These are phyloP conservation scores for Bothriochloa decipiens DNA, from an alignment of 176 grass and related monocot species.

Conservation along the genomic window DNA sequence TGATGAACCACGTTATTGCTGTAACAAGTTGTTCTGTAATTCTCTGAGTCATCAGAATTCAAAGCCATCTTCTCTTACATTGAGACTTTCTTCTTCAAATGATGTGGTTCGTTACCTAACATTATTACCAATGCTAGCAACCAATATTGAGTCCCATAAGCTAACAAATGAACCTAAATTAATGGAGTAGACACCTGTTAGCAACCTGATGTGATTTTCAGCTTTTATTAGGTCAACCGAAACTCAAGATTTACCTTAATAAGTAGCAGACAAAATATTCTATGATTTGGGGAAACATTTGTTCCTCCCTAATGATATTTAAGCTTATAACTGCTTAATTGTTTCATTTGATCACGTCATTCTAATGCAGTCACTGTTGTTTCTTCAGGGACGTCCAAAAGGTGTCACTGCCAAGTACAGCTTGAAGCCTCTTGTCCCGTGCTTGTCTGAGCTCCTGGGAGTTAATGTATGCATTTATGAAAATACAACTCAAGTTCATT, in stretches of 20 bases:
- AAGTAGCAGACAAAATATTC: not conserved
- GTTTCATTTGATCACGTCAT: not conserved
- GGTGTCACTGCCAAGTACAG: constrained; percentile 70
- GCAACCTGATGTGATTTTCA: not conserved
- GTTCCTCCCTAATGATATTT: not conserved
- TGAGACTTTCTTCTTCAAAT: not conserved
- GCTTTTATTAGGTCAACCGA: not conserved
- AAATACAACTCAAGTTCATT: not conserved
- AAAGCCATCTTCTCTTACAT: not conserved
- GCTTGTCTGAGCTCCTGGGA: constrained; percentile 64
- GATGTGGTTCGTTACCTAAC: not conserved
- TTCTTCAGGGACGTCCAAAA: constrained; percentile 70
- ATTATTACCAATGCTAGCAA: not conserved
- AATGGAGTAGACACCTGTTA: not conserved
- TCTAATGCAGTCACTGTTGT: constrained; percentile 3
- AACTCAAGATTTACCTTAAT: not conserved
- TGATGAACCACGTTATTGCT: not conserved
- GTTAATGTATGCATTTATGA: constrained; percentile 47
- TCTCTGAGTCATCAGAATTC: not conserved
- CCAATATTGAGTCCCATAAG: not conserved
- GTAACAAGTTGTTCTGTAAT: not conserved
- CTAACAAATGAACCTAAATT: not conserved
- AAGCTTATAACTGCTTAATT: not conserved
- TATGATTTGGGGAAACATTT: not conserved
- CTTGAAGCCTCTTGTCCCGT: constrained; percentile 72